A percentile compares a stretch with the other conserved stretches of the same genome.
Evolutionary conservation across 1,139 yeast genomes (phyloP).

Genomic region (Pichia inconspicua): DNA sequence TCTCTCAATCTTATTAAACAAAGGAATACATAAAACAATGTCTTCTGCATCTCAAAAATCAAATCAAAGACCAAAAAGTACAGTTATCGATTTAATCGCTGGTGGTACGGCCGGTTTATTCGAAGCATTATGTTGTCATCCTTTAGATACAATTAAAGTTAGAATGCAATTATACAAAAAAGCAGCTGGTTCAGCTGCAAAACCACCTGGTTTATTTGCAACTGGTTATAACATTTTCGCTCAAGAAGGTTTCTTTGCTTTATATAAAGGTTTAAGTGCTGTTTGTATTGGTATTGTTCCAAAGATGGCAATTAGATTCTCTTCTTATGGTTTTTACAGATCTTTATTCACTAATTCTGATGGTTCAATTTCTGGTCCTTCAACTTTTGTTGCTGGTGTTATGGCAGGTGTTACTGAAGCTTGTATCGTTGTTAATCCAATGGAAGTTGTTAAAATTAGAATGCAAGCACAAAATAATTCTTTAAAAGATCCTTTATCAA

Average conservation of each 20-base stretch:
- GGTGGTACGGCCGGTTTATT: conserved; percentile 97
- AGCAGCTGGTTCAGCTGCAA: conserved; percentile 34
- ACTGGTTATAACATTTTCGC: conserved; percentile 76
- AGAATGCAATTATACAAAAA: conserved; percentile 85
- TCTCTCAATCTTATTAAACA: not conserved
- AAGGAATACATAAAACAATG: conserved; percentile 1
- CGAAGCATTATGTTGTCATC: conserved; percentile 95
- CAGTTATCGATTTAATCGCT: conserved; percentile 75
- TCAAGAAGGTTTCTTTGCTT: conserved; percentile 76
- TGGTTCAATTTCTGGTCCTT: conserved; percentile 63
- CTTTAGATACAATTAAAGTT: conserved; percentile 90
- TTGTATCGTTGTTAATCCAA: conserved; percentile 87
- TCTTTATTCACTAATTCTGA: conserved; percentile 52
- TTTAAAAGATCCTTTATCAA: conserved; percentile 65
- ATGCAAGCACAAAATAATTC: conserved; percentile 88
- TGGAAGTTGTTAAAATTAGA: conserved; percentile 94
- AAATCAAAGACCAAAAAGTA: conserved; percentile 29
- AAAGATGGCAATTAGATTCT: conserved; percentile 94
- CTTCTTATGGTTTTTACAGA: conserved; percentile 87
- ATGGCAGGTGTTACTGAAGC: conserved; percentile 98
- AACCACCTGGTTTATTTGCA: conserved; percentile 75
- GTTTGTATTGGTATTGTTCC: conserved; percentile 97
- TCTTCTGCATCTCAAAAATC: conserved; percentile 24
- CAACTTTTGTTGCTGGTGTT: conserved; percentile 85
- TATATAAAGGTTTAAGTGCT: conserved; percentile 94